Base-by-base conservation (phyloP, 192 early-diverging fungal species). In the Oehlia diaphana region DNA sequence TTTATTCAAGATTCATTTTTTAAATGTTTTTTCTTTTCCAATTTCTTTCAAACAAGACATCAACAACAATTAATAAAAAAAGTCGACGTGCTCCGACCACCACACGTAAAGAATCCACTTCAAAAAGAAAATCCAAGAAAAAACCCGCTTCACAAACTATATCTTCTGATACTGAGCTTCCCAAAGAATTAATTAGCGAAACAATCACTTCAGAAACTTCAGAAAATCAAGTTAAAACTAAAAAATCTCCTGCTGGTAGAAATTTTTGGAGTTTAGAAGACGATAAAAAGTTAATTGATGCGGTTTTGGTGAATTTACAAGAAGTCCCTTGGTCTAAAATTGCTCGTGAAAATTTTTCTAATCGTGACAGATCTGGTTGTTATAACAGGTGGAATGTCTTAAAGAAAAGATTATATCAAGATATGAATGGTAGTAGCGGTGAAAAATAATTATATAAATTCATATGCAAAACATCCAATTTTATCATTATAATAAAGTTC, bases 311-410 rank as follows among this genome's bases (percentile, higher is more conserved):
- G 19, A 4, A 70, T 70, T 21, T 70, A n/a, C 31, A 33, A 42
- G 68, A 70, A 0, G 37, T 70, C 9, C 39, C 33, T 39, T 70
- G 68, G 68, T n/a, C 16, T 10, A 70, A 42, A 39, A 35, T 70
- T 21, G 68, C 68, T n/a, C 4, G 37, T n/a, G 33, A 70, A 70
- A 35, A 70, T 70, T 70, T 70, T 39, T 21, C 68, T 10, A 37
- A 70, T 39, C 33, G 68, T 19, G n/a, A 35, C 2, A 70, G 68
- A 23, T n/a, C 21, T 8, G 31, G 33, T 70, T 70, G 33, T 9
- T 70, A n/a, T 9, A 42, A n/a, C 9, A 39, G 68, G 42, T 70
- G 68, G 68, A 70, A 70, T 70, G 35, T 70, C 10, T 23, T 70
- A 9, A 70, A 70, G 37, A 70, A 70, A 35, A 68, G 37, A 44